Evolutionary conservation across 2,329 filamentous ascomycete genomes (phyloP).

Genomic region (Amesomyces nigricolor): DNA sequence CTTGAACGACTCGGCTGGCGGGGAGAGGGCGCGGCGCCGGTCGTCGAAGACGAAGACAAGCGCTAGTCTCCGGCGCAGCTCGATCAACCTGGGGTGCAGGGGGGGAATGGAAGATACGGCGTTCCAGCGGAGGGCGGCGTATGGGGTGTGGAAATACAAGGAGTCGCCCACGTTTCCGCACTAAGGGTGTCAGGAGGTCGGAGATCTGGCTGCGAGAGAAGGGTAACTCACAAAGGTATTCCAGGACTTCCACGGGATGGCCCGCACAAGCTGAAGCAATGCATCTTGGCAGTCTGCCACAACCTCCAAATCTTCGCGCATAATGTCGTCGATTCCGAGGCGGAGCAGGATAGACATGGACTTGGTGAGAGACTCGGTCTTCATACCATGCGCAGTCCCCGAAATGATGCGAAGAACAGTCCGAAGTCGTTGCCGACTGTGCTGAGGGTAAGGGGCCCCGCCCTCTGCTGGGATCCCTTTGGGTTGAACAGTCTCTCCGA

Average conservation of each 20-base stretch:
- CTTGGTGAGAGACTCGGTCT: conserved; percentile 33
- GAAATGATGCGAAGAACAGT: conserved; percentile 41
- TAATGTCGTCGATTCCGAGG: conserved; percentile 49
- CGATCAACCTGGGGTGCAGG: conserved; percentile 44
- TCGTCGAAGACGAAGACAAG: conserved; percentile 52
- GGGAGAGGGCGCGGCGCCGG: conserved; percentile 35
- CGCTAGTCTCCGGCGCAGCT: conserved; percentile 62
- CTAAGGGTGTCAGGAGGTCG: conserved; percentile 25
- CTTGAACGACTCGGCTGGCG: conserved; percentile 39
- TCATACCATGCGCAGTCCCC: conserved; percentile 34
- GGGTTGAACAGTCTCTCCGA: conserved; percentile 24
- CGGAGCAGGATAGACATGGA: conserved; percentile 46
- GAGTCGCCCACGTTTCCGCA: conserved; percentile 45
- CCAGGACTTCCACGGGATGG: conserved; percentile 37
- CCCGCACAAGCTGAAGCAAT: conserved; percentile 39
- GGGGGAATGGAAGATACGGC: conserved; percentile 56
- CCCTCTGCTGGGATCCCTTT: conserved; percentile 23
- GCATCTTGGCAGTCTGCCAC: conserved; percentile 38
- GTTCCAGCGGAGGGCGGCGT: conserved; percentile 49
- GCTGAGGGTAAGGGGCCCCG: conserved; percentile 26
- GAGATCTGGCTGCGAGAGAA: not conserved
- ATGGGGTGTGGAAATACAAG: conserved; percentile 42
- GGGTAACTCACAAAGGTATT: conserved; percentile 32
- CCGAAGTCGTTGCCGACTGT: conserved; percentile 42
- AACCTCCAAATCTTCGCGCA: conserved; percentile 41